Evolutionary conservation across 257 asterid genomes (phyloP).

Genomic region (Solanum medicagineum): DNA sequence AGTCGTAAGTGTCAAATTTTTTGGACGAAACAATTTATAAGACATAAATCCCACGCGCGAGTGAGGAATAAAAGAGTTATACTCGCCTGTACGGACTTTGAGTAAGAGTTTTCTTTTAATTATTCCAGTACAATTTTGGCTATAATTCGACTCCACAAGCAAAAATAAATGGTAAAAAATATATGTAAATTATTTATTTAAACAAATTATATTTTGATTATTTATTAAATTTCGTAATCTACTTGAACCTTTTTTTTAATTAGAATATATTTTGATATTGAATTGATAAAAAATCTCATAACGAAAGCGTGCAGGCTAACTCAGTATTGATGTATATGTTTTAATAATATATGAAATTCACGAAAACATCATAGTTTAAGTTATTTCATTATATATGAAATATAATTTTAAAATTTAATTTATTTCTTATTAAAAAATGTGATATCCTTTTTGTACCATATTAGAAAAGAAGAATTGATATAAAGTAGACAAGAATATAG

Average conservation of each 20-base stretch:
- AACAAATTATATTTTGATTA: too few species aligned
- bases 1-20: not conserved
- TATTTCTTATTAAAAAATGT: not conserved
- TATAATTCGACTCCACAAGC: not conserved
- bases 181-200: too few species aligned
- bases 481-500: not conserved
- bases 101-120: not conserved
- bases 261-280: too few species aligned
- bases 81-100: not conserved
- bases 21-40: not conserved
- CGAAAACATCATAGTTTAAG: too few species aligned
- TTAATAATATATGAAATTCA: too few species aligned
- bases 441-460: not conserved
- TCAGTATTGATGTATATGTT: too few species aligned
- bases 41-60: not conserved
- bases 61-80: not conserved
- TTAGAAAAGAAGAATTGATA: not conserved
- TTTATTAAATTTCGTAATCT: too few species aligned
- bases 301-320: accelerated
- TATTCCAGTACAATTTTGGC: too few species aligned
- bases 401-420: not conserved
- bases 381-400: not conserved
- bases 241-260: too few species aligned
- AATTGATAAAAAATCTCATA: too few species aligned
- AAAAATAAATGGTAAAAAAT: too few species aligned